These are phyloP conservation scores for Kitagawia praeruptora DNA, from an alignment of 129 eudicot genomes.

Conservation along the genomic window DNA sequence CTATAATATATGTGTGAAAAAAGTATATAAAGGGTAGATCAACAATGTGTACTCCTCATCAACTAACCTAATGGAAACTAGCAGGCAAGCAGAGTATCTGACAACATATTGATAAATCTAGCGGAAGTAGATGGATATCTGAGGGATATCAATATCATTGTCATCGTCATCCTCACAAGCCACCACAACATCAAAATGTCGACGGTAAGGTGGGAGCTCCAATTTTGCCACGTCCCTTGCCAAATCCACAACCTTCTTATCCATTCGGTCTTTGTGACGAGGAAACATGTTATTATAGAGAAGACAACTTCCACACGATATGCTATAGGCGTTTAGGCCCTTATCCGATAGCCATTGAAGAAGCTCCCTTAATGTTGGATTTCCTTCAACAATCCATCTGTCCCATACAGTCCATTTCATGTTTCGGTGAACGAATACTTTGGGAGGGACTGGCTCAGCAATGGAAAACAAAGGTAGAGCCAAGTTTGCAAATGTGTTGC, in stretches of 20 bases:
- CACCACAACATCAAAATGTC: slow-evolving; percentile 77
- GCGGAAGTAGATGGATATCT: slow-evolving; percentile 64
- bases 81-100: background rate
- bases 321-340: slow-evolving; percentile 76
- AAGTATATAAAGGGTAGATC: background rate
- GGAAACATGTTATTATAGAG: slow-evolving; percentile 88
- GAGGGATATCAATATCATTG: slow-evolving; percentile 79
- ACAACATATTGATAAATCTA: slow-evolving; percentile 12
- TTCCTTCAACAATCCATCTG: slow-evolving; percentile 59
- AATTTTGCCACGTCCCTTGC: slow-evolving; percentile 76
- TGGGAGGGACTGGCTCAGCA: slow-evolving; percentile 78
- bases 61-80: background rate
- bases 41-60: background rate
- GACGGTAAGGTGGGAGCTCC: slow-evolving; percentile 67
- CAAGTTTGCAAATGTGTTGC: slow-evolving; percentile 80
- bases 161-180: slow-evolving; percentile 94
- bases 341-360: slow-evolving; percentile 64
- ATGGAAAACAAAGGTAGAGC: slow-evolving; percentile 87
- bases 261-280: slow-evolving; percentile 74
- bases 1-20: background rate
- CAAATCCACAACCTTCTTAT: slow-evolving; percentile 70
- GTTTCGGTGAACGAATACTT: slow-evolving; percentile 58
- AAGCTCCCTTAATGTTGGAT: slow-evolving; percentile 60
- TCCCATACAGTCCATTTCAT: slow-evolving; percentile 96
- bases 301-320: slow-evolving; percentile 77